Evolutionary conservation across 371 early-diverging fungal species (phyloP), one percentile per base, ranked within the genome.

Genomic region (Saksenaea vasiformis): DNA sequence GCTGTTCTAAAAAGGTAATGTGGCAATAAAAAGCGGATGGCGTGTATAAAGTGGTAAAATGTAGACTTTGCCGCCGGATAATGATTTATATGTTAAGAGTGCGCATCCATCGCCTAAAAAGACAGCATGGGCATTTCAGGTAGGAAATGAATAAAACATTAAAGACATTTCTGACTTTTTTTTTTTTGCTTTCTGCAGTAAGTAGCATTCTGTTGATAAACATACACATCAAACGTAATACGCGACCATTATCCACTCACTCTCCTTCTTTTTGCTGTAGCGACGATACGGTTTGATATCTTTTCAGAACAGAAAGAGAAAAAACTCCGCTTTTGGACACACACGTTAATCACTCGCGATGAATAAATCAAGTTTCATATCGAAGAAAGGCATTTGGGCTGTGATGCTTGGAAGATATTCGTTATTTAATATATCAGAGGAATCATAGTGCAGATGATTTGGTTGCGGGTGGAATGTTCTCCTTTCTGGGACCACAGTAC

Each of bases 41-140:
- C 9, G 10, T 60, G 31, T 56, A 47, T 51, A 8, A 26, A 17
- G 28, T 15, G 14, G 31, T 35, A 27, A 44, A 3, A 26, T 59
- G 8, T 67, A 91, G 88, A 87, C 92, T 65, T 78, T 82, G 8
- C 95, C 95, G 5, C 88, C 87, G 31, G 93, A 91, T 61, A 91
- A 94, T 61, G 83, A 77, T 34, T 66, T 80, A 35, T 94, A 94
- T 66, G 79, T 93, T 24, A 78, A 78, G 69, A 76, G 81, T 28
- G 91, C 90, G 9, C 78, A 81, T 35, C 68, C 78, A n/a, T 92
- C 91, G 34, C 95, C 95, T 26, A 94, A 93, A 65, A 85, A 87
- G 44, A 92, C 92, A n/a, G 67, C 79, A 13, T 93, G 95, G 95
- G 91, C 89, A 56, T 93, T 94, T 63, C 93, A 93, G 78, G 72